Percentiles rank a stretch among this genome's conserved stretches.
Conservation (phyloP, 176 grass and related monocot genomes). For the Tillandsia leiboldiana region DNA sequence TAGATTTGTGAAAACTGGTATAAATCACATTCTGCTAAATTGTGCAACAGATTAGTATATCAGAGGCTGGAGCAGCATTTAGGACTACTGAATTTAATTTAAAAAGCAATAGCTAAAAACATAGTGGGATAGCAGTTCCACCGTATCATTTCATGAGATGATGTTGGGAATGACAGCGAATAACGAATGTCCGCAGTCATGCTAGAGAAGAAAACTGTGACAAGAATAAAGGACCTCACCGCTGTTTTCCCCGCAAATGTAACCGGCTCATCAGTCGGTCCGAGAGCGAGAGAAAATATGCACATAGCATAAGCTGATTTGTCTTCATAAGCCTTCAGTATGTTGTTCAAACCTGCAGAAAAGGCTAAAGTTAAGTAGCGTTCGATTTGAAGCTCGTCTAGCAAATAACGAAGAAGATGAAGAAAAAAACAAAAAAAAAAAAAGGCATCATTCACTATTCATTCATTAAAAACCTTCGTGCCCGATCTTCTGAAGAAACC, state of each 20-base stretch:
- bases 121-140: too few species aligned
- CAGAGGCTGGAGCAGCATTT: too few species aligned
- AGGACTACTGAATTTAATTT: too few species aligned
- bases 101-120: too few species aligned
- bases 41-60: too few species aligned
- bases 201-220: background rate
- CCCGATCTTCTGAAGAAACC: constrained; percentile 87
- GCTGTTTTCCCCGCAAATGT: constrained; percentile 80
- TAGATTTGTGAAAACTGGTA: too few species aligned
- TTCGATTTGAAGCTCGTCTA: background rate
- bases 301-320: constrained; percentile 98
- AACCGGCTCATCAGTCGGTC: constrained; percentile 64
- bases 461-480: constrained; percentile 57
- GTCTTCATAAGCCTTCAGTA: constrained; percentile 88
- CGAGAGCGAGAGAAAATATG: constrained; percentile 95
- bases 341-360: constrained; percentile 74
- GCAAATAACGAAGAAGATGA: constrained; percentile 2
- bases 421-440: constrained; percentile 1
- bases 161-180: background rate
- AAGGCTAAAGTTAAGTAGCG: background rate
- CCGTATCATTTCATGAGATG: background rate
- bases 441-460: background rate
- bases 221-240: constrained; percentile 32
- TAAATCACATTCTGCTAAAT: too few species aligned
- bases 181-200: background rate